Base-by-base conservation (phyloP, 2,329 filamentous ascomycete genomes). In the Ceratocystiopsis sp. region DNA sequence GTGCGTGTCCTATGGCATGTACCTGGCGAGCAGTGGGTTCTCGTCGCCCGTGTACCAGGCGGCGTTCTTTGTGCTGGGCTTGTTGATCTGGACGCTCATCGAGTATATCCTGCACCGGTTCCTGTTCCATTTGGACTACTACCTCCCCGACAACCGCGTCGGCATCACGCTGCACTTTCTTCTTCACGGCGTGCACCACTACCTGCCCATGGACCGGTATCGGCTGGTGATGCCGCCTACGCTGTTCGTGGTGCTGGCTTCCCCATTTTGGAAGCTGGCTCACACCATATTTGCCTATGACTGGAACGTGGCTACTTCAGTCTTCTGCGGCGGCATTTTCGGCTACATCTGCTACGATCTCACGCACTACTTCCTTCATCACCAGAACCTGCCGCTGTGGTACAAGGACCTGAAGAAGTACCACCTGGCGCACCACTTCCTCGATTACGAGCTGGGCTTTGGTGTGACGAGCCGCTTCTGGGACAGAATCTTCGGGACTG, bases 341-440 rank as follows among this genome's bases (percentile, higher is more conserved):
- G 91, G 91, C 45, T 98, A 98, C 59, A 73, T 95, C 49, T 86
- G 82, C 68, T 98, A 98, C 65, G 91, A 98, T 60, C 57, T 95
- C 66, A 98, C 91, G 2, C 91, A 98, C 61, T 98, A 96, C 69
- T 98, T 98, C 71, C 73, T 98, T 35, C 91, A 98, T 61, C 91
- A 98, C 66, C 76, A 82, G 64, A 93, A 85, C 54, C 75, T 98
- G 3, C 91, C 91, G 15, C 65, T 78, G 2, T 94, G 85, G 72
- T 96, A 93, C 66, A 84, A 83, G 62, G 70, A 77, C 50, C 74
- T 96, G 54, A 98, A 98, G 77, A 96, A 94, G 63, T 93, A 95
- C 57, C 91, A 98, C 58, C 78, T 98, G 29, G 78, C 86, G 59
- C 91, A 98, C 59, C 91, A 98, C 65, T 98, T 95, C 62, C 84